Conservation (phyloP, 192 early-diverging fungal species). For the Coemansia sp. region DNA sequence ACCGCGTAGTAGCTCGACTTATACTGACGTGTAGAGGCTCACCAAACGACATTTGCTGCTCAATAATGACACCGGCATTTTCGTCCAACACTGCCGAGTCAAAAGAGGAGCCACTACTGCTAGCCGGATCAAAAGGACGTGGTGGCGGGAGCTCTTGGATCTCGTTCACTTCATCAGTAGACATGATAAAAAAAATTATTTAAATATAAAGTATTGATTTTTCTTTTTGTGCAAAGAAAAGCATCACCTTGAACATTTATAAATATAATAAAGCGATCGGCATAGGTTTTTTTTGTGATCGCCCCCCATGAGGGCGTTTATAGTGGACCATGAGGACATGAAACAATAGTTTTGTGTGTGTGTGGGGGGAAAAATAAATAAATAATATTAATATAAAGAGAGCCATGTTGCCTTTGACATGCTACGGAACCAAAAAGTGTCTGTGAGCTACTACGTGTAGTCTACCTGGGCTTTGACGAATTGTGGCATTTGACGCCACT, state of each 20-base stretch:
- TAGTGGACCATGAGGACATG: not conserved
- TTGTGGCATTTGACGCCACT: not conserved
- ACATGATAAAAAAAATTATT: not conserved
- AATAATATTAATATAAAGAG: not conserved
- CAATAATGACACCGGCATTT: not conserved
- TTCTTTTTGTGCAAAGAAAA: not conserved
- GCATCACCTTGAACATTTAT: not conserved
- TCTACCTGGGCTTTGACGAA: not conserved
- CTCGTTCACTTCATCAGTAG: not conserved
- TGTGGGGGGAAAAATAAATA: not conserved
- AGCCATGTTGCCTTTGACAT: not conserved
- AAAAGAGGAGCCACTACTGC: not conserved
- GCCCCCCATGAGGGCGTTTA: not conserved
- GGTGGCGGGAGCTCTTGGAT: conserved; percentile 1
- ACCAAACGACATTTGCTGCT: conserved; percentile 39
- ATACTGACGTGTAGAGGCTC: conserved; percentile 53
- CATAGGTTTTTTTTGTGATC: not conserved
- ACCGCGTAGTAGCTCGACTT: conserved; percentile 26
- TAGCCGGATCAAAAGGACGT: not conserved
- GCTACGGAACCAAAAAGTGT: conserved; percentile 17
- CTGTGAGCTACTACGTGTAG: conserved; percentile 15
- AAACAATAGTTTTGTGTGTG: not conserved
- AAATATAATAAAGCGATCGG: not conserved
- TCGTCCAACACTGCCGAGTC: not conserved
- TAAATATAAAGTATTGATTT: not conserved